Evolutionary conservation across 2,329 filamentous ascomycete genomes (phyloP), one percentile per base, ranked within the genome.

Genomic region (Monosporascus sp.): DNA sequence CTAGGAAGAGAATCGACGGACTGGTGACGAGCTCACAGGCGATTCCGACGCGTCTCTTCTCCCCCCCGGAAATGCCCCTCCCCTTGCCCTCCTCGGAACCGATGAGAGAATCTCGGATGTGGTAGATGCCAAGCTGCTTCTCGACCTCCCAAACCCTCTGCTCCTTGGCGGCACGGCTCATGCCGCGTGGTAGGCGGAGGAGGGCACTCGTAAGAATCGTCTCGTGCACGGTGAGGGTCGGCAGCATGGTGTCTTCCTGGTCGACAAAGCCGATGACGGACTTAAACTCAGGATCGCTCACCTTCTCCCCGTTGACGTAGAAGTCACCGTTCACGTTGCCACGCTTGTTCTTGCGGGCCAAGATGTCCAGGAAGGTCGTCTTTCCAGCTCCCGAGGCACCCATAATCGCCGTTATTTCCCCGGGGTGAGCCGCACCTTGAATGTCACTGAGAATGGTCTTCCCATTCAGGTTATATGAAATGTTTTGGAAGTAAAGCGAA

Each of bases 401-500:
- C 93, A 99, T 99, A 64, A 99, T 96, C 8, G 94, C 94, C 60
- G 93, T 90, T 7, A 97, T 83, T 69, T 99, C 91, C n/a, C 95
- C 95, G 2, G 93, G 91, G 61, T 88, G 88, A n/a, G 93, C 92
- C 43, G 90, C 85, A 47, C 94, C 94, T 59, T 87, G 86, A 36
- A 99, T 87, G 15, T 82, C 83, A 17, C 81, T 80, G 3, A 99
- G 77, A 47, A 99, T 97, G 50, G 88, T 80, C 71, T 90, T 97
- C 39, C 90, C 90, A 59, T 95, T 96, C 38, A 99, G 78, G 22
- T 81, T 79, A 67, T 99, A 99, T 0, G 86, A 84, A 3, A 99
- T 88, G 55, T 95, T 87, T 54, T 95, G 85, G 62, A 97, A 99
- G 60, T 89, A 88, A 35, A 99, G 73, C 0, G 91, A 85, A 1